Evolutionary conservation across 768 basidiomycete species (phyloP).

Genomic region (Tulasnella sp.): DNA sequence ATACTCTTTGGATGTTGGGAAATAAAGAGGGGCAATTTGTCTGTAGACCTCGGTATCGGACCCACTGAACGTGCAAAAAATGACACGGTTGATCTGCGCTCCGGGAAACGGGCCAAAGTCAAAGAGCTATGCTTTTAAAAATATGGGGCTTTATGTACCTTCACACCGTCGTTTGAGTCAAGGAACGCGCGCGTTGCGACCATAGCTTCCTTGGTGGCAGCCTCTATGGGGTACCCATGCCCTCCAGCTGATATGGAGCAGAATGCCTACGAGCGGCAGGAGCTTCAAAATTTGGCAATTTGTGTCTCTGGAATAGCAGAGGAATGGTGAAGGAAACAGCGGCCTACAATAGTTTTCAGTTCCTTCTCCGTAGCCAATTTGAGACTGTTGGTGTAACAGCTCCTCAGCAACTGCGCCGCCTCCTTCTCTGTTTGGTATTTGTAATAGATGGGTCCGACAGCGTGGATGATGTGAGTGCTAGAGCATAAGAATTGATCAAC

Average conservation of each 20-base stretch:
- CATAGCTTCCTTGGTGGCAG: conserved; percentile 69
- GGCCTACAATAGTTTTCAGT: conserved; percentile 63
- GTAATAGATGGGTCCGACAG: conserved; percentile 71
- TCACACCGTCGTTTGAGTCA: conserved; percentile 50
- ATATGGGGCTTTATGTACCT: conserved; percentile 35
- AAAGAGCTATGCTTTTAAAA: not conserved
- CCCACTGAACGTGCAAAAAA: conserved; percentile 71
- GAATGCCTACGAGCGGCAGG: conserved; percentile 55
- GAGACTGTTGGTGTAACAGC: conserved; percentile 66
- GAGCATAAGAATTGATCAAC: not conserved
- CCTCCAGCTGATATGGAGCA: conserved; percentile 75
- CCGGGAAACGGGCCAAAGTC: not conserved
- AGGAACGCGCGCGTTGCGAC: conserved; percentile 54
- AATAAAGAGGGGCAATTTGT: not conserved
- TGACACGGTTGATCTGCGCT: conserved; percentile 41
- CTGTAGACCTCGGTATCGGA: conserved; percentile 58
- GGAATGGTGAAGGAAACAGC: conserved; percentile 2
- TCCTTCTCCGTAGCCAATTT: conserved; percentile 56
- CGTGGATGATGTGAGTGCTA: conserved; percentile 71
- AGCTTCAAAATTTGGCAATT: not conserved
- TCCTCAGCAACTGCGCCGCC: conserved; percentile 37
- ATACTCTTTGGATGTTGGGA: not conserved
- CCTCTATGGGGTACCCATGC: conserved; percentile 71
- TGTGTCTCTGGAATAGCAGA: not conserved
- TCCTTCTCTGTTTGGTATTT: conserved; percentile 30